Evolutionary conservation across 306 rosid genomes (phyloP).

Genomic region (Delonix regia): DNA sequence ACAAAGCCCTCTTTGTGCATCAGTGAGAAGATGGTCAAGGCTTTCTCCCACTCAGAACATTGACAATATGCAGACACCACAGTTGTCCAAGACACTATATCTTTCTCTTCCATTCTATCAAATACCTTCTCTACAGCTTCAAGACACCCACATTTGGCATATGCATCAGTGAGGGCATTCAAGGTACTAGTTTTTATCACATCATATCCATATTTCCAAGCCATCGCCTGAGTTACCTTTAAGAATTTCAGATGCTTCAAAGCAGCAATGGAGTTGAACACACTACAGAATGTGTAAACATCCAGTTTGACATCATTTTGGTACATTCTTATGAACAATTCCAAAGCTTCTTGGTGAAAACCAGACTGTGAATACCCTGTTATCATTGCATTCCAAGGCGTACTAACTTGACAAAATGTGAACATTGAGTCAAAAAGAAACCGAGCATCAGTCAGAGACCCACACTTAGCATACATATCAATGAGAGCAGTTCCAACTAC

Average conservation of each 20-base stretch:
- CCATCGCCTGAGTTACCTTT: constrained; percentile 55
- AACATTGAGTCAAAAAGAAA: constrained; percentile 53
- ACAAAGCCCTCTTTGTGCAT: constrained; percentile 58
- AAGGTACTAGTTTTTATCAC: constrained; percentile 42
- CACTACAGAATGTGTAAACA: constrained; percentile 67
- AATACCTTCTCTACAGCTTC: constrained; percentile 63
- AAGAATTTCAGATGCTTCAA: constrained; percentile 44
- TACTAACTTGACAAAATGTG: constrained; percentile 42
- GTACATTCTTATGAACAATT: constrained; percentile 59
- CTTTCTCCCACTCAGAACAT: constrained; percentile 65
- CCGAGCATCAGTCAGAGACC: constrained; percentile 56
- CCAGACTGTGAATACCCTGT: constrained; percentile 67
- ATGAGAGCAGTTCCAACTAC: constrained; percentile 72
- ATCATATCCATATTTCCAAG: constrained; percentile 57
- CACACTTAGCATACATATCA: constrained; percentile 73
- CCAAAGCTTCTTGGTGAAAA: constrained; percentile 58
- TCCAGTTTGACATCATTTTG: constrained; percentile 50
- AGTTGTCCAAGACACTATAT: constrained; percentile 81
- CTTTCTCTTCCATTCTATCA: constrained; percentile 65
- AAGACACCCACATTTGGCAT: constrained; percentile 61
- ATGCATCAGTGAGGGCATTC: constrained; percentile 72
- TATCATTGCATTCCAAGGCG: constrained; percentile 85
- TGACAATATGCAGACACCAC: constrained; percentile 67
- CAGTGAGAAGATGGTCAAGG: constrained; percentile 58
- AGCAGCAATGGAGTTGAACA: constrained; percentile 64